Evolutionary conservation across 2,329 filamentous ascomycete species (phyloP), one percentile per base, ranked within the genome.

Genomic region (Clonostachys byssicola): DNA sequence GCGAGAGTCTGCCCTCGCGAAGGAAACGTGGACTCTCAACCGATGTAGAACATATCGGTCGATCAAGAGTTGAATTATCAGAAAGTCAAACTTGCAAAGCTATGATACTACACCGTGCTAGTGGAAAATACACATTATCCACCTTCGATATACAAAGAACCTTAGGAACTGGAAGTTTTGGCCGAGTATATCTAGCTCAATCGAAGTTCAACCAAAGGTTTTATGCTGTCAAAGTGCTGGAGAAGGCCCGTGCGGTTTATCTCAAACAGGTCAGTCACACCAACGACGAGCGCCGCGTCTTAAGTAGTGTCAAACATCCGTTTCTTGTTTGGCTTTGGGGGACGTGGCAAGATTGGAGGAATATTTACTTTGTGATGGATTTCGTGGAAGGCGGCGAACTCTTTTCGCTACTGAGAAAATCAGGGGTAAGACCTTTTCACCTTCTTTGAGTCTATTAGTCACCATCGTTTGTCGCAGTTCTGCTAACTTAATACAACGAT

Each of bases 201-300:
- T 96, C 92, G 55, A 94, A 92, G 70, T 94, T 99, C 73, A 99
- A 99, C 68, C 89, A 95, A 71, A 85, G 94, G 51, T 99, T 92
- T 76, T 99, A 99, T 71, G 94, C 94, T 42, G 86, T 99, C 70
- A 99, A 99, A 74, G 94, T 99, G 55, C 74, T 99, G 70, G 97
- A 99, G 70, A 99, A 99, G 79, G 86, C 86, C 43, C 94, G 99
- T 72, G 92, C 99, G 46, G 91, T 97, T 67, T 96, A 96, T 76
- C 97, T 99, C 94, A 99, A 99, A 81, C 94, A 99, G 71, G 91
- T 99, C 51, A 94, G 99, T 71, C 94, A 99, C 72, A 99, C 94
- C 56, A 99, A 99, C 63, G 94, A 99, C 69, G 94, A 99, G 74
- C 81, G 94, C 55, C 84, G 81, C 59, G 99, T 99, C 94, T 73